Base-by-base conservation (phyloP, 2,329 filamentous ascomycete species). In the Zymoseptoria tritici region DNA sequence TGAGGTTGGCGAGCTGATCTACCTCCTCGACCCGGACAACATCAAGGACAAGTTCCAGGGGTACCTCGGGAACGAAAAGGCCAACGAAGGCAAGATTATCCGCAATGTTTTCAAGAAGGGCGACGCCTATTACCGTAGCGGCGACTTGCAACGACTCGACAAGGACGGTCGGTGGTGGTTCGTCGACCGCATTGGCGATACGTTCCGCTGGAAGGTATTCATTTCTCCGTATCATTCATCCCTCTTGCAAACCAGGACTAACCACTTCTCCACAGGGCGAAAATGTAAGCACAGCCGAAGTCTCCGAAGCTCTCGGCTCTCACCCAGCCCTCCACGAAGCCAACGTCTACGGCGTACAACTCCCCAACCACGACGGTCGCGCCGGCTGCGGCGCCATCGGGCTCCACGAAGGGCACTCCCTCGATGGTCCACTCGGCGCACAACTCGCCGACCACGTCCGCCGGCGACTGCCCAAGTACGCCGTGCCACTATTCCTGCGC, bases 81-180 rank as follows among this genome's bases (percentile, higher is more conserved):
- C 91, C 0, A 90, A 87, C 0, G 77, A 84, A 49, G 80, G 83
- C 64, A 96, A 96, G 75, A 82, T 96, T 53, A 73, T 94, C 62
- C 83, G 87, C 4, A 78, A 88, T 66, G 89, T 94, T 2, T 83
- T 94, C 64, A 77, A 75, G 60, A 87, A 87, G 68, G 90, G 88
- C 13, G 91, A 96, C 69, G 86, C 85, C 0, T 96, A 85, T 80
- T 95, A 91, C 79, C 85, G 90, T 22, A 88, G 89, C 0, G 91
- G 91, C n/a, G 91, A 96, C 68, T 81, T 94, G 19, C 76, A 94
- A 31, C 81, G 85, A n/a, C 83, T 81, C 76, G 88, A 91, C 64
- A 60, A 63, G 0, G 85, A 94, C 59, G 90, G 90, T 4, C 79
- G 86, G 2, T 83, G 86, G 72, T 94, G 82, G 77, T 96, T 96